Evolutionary conservation across 768 basidiomycete genomes (phyloP).

Genomic region (Russula compacta): DNA sequence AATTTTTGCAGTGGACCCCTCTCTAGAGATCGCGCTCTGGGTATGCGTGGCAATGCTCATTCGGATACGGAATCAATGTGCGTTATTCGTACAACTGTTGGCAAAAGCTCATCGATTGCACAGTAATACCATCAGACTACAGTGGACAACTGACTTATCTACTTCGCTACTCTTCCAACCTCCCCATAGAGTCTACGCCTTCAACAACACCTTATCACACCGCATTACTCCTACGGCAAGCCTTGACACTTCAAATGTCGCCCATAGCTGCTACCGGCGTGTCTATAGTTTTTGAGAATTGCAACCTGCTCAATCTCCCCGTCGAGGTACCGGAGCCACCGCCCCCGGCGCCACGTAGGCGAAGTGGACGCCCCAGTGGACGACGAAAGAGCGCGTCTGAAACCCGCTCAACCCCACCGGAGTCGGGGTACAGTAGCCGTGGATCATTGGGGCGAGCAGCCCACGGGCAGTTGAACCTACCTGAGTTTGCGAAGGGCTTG

Average conservation of each 20-base stretch:
- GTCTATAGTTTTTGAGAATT: slow-evolving; percentile 76
- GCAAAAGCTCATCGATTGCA: slow-evolving; percentile 10
- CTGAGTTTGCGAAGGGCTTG: slow-evolving; percentile 66
- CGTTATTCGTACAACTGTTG: slow-evolving; percentile 25
- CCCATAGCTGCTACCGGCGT: slow-evolving; percentile 68
- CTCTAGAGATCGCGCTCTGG: slow-evolving; percentile 73
- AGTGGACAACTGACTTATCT: slow-evolving; percentile 75
- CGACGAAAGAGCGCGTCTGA: slow-evolving; percentile 25
- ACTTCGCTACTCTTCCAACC: slow-evolving; percentile 71
- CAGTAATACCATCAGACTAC: slow-evolving; percentile 85
- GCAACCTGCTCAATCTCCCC: slow-evolving; percentile 64
- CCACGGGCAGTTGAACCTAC: slow-evolving; percentile 40
- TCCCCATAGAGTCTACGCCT: slow-evolving; percentile 28
- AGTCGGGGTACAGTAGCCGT: slow-evolving; percentile 2
- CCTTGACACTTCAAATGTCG: slow-evolving; percentile 64
- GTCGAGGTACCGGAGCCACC: slow-evolving; percentile 49
- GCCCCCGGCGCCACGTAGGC: slow-evolving; percentile 30
- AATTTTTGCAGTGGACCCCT: slow-evolving; percentile 79
- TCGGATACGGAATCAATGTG: slow-evolving; percentile 82
- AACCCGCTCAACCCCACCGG: not conserved
- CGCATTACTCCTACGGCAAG: slow-evolving; percentile 73
- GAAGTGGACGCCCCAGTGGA: slow-evolving; percentile 27
- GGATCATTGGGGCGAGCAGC: slow-evolving; percentile 22
- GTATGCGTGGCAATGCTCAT: slow-evolving; percentile 92
- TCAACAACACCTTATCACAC: slow-evolving; percentile 43